Percentiles rank a stretch among this genome's conserved stretches.
phyloP scores from a whole-genome alignment of 306 rosid genomes.

The Quercus ilex region DNA sequence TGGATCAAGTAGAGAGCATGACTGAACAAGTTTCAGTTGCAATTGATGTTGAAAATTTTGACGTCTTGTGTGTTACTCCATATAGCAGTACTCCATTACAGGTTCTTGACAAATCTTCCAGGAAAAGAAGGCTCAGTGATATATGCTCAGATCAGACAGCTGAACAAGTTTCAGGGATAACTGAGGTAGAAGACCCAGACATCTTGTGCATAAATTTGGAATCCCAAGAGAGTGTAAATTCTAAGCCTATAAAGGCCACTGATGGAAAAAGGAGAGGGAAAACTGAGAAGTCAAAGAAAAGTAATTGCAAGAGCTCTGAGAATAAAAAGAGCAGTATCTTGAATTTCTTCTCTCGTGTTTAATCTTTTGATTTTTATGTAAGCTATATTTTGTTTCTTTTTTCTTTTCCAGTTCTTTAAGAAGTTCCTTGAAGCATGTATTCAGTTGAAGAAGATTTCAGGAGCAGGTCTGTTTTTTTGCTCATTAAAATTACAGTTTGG shows the following conservation, averaged over 20 bases:
- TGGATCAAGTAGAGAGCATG: slow-evolving; percentile 23
- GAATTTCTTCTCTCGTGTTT: slow-evolving; percentile 77
- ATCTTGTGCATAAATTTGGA: slow-evolving; percentile 27
- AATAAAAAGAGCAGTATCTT: slow-evolving; percentile 46
- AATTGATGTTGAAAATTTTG: slow-evolving; percentile 34
- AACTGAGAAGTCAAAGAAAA: slow-evolving; percentile 45
- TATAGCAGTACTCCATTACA: slow-evolving; percentile 13
- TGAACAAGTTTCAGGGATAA: slow-evolving; percentile 51
- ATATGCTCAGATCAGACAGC: slow-evolving; percentile 27
- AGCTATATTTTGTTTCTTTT: not conserved
- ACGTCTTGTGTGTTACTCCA: slow-evolving; percentile 21
- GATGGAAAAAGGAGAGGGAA: slow-evolving; percentile 38
- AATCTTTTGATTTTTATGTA: slow-evolving; percentile 11
- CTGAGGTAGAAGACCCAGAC: slow-evolving; percentile 44
- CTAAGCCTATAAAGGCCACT: slow-evolving; percentile 25
- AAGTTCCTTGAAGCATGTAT: not conserved
- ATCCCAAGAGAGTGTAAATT: slow-evolving; percentile 74
- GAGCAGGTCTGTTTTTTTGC: not conserved
- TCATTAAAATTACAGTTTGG: not conserved
- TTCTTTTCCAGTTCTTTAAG: not conserved
- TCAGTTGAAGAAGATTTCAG: not conserved
- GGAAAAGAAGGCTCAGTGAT: slow-evolving; percentile 47
- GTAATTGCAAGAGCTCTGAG: slow-evolving; percentile 36
- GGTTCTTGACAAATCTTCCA: slow-evolving; percentile 28
- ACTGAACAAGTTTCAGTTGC: slow-evolving; percentile 24